These are phyloP conservation scores for Eragrostis curvula DNA, from an alignment of 176 grass and related monocot species.

Conservation along the genomic window DNA sequence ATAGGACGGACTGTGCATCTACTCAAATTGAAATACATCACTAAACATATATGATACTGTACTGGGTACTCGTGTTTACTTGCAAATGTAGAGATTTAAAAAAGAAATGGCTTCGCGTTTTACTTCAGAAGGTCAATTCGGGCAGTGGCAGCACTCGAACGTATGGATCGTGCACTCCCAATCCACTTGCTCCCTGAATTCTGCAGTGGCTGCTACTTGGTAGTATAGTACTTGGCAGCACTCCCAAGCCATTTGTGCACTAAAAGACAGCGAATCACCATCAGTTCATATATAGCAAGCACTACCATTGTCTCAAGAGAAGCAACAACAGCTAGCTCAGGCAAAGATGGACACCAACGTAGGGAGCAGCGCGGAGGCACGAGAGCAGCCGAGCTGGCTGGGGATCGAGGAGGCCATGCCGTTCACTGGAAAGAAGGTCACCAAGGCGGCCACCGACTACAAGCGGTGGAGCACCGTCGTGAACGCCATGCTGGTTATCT, in stretches of 20 bases:
- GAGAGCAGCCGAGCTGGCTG: slow-evolving; percentile 4
- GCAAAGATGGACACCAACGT: neutral
- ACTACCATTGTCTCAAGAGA: neutral
- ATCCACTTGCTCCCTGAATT: no score
- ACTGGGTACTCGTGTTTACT: neutral
- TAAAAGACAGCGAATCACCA: neutral
- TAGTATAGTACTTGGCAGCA: no score
- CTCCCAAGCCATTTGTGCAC: neutral
- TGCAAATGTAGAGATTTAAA: neutral
- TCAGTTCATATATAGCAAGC: neutral
- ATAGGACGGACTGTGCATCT: no score
- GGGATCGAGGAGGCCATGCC: slow-evolving; percentile 34
- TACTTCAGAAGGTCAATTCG: neutral
- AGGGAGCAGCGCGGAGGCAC: neutral
- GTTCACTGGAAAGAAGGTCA: slow-evolving; percentile 29
- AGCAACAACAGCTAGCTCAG: neutral
- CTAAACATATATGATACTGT: neutral
- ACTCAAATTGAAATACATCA: neutral
- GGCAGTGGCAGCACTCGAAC: neutral
- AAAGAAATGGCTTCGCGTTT: neutral
- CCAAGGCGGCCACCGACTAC: neutral
- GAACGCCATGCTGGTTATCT: slow-evolving; percentile 28
- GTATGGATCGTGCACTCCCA: neutral
- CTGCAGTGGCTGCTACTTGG: neutral
- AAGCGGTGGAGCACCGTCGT: slow-evolving; percentile 21